Evolutionary conservation across 306 rosid species (phyloP), one percentile per base, ranked within the genome.

Genomic region (Quercus alba): DNA sequence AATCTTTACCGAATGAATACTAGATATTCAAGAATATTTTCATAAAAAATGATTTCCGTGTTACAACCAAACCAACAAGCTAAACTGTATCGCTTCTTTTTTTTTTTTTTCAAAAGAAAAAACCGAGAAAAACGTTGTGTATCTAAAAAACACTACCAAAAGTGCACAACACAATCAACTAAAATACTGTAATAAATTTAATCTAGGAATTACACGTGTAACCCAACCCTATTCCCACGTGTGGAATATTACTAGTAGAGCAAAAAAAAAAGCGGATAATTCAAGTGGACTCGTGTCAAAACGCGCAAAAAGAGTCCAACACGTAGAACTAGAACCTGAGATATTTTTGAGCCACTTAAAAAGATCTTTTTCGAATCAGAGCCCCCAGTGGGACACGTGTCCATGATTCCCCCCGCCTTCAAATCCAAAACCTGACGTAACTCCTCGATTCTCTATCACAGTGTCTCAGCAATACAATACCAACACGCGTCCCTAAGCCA

Each of bases 331-430:
- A 46, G 46, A 31, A 61, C 75, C 57, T 62, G 10, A 69, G 88
- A 81, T 87, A 78, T 81, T 84, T 86, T 81, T 12, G 76, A 59
- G 71, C 82, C 84, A 23, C 75, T 0, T 8, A 38, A 59, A 63
- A 26, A 41, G 82, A 82, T 86, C 69, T 74, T 81, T 12, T 84
- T 33, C 13, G 21, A 6, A 7, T 18, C 75, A 6, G 26, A 19
- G 23, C 2, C 18, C 13, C 13, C 4, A 1, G 0, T 2, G 1
- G 8, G 30, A 74, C 86, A 84, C 88, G 84, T 84, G 88, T 76
- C 81, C 3, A 5, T 61, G 69, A 21, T 73, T 9, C 35, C 9
- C 35, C 9, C 8, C 8, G 41, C 35, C 18, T 51, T 19, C 17
- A 49, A 17, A 63, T 52, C 41, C 46, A 11, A 23, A 59, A 28